Base-by-base conservation (phyloP, 1,139 yeast genomes). In the Taphrina betulina region DNA sequence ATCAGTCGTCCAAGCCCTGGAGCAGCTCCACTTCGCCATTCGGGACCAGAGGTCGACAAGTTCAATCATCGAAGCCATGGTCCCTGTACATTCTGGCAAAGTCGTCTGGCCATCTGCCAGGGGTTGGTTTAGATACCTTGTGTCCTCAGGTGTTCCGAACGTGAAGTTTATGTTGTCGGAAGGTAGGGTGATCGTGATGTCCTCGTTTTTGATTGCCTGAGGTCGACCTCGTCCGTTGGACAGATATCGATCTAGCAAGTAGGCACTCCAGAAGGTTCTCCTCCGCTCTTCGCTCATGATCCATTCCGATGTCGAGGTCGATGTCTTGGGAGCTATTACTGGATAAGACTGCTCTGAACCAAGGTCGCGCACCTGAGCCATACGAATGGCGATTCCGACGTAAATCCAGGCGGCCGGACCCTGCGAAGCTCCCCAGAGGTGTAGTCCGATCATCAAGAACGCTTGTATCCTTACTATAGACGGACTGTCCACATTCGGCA, bases 401-500 rank as follows among this genome's bases (percentile, higher is more conserved):
- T 50, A 50, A n/a, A 50, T 50, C 33, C 44, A 50, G 1, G 54
- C 54, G 7, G 54, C 54, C 8, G 54, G 46, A n/a, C 54, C 54
- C 23, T 50, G 54, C 37, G 35, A 29, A 1, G 54, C 33, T 3
- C 54, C 54, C 54, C 54, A 50, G 12, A 50, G 46, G 12, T 50
- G 54, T 16, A 50, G 41, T 5, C 54, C 54, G 2, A 50, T 36
- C 54, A 50, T 50, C 22, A 50, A 29, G 10, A 50, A 42, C 16
- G 54, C 40, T 28, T 50, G 54, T 5, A 50, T 50, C 12, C 54
- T 33, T 7, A 42, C 44, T 23, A 50, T 42, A 3, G 54, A 50
- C n/a, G 54, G 54, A 7, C 31, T 24, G 14, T 50, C 54, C 10
- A 50, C 37, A 8, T 50, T 42, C 19, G 54, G 54, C 45, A 50